Conservation (phyloP, 2,329 filamentous ascomycete genomes). For the Paecilomyces sp. region DNA sequence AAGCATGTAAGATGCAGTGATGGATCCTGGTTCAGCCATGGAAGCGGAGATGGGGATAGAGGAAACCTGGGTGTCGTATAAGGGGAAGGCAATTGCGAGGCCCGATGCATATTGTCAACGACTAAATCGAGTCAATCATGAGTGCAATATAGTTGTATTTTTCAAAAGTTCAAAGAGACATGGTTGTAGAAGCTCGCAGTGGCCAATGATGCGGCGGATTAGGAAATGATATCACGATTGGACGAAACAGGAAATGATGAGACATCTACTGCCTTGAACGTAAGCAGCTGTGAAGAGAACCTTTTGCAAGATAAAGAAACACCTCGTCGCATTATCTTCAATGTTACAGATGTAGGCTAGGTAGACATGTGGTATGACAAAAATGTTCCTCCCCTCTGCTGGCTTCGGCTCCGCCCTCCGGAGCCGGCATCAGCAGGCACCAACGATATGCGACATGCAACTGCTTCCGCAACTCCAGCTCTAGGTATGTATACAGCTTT, state of each 20-base stretch:
- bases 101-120: neutral
- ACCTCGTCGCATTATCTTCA: constrained; percentile 1
- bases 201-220: neutral
- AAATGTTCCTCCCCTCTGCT: neutral
- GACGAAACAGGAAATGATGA: neutral
- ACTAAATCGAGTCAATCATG: neutral
- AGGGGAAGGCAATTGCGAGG: neutral
- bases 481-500: constrained; percentile 32
- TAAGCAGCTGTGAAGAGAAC: neutral
- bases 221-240: neutral
- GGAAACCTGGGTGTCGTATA: neutral
- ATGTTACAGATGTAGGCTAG: constrained; percentile 1
- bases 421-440: constrained; percentile 9
- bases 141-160: neutral
- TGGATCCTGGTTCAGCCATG: neutral
- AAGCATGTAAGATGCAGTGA: too few species aligned
- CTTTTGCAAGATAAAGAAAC: neutral
- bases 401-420: neutral
- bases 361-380: constrained; percentile 1
- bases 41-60: neutral
- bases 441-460: constrained; percentile 5
- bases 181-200: neutral
- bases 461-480: neutral
- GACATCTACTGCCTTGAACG: neutral
- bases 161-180: neutral